Conservation (phyloP, 345 rosid species). For the Arabidopsis thaliana region DNA sequence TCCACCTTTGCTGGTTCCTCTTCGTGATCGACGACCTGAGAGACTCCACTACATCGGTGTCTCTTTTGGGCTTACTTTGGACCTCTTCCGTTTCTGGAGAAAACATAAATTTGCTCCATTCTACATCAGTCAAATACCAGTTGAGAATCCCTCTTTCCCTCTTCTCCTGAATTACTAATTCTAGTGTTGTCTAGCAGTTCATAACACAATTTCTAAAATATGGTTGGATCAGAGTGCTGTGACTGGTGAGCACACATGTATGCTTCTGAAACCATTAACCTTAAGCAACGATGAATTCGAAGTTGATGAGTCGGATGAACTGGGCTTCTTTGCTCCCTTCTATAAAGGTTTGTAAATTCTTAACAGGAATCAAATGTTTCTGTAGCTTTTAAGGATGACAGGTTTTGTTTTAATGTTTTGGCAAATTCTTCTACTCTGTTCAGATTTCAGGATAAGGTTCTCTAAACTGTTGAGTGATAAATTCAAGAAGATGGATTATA, state of each 20-base stretch:
- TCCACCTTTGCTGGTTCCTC: slow-evolving; percentile 88
- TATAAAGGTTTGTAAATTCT: slow-evolving; percentile 65
- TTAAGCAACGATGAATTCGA: slow-evolving; percentile 72
- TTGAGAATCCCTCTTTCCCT: slow-evolving; percentile 49
- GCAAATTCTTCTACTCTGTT: slow-evolving; percentile 47
- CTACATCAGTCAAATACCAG: slow-evolving; percentile 85
- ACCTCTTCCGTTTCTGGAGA: slow-evolving; percentile 94
- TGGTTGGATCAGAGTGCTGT: slow-evolving; percentile 71
- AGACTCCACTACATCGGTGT: slow-evolving; percentile 91
- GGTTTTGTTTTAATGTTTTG: slow-evolving; percentile 34
- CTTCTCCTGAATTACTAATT: slow-evolving; percentile 23
- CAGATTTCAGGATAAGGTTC: slow-evolving; percentile 83
- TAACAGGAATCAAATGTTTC: slow-evolving; percentile 44
- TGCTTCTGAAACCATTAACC: slow-evolving; percentile 84
- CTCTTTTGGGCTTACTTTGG: slow-evolving; percentile 95
- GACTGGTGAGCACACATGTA: slow-evolving; percentile 94
- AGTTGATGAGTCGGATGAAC: slow-evolving; percentile 63
- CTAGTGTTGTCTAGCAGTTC: slow-evolving; percentile 28
- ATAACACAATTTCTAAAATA: slow-evolving; percentile 9
- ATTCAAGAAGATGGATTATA: slow-evolving; percentile 79
- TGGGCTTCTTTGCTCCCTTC: slow-evolving; percentile 94
- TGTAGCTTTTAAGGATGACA: not conserved
- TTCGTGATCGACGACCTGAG: slow-evolving; percentile 80
- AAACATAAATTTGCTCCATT: slow-evolving; percentile 88
- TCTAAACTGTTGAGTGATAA: slow-evolving; percentile 59